phyloP scores from a whole-genome alignment of 106 monocot species.

The Iris macrosiphon region DNA sequence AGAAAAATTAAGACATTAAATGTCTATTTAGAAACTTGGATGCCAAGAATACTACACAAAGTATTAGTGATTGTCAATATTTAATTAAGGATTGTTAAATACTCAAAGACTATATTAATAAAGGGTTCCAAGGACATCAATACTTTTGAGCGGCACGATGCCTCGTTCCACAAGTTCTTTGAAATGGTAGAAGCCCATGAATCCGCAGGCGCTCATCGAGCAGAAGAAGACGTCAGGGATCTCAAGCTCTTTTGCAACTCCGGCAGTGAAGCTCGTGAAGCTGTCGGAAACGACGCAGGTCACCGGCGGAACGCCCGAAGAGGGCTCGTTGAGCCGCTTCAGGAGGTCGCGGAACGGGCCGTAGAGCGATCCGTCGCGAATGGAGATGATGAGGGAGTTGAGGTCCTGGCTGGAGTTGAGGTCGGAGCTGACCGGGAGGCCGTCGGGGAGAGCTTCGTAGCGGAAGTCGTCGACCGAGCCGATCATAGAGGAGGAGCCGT shows the following conservation, averaged over 20 bases:
- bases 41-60: background rate
- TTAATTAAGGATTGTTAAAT: too few species aligned
- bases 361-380: background rate
- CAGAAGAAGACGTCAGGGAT: slow-evolving; percentile 11
- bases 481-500: too few species aligned
- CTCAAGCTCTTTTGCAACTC: slow-evolving; percentile 5
- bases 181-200: slow-evolving; percentile 12
- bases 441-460: slow-evolving; percentile 18
- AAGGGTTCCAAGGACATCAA: too few species aligned
- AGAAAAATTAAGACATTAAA: background rate
- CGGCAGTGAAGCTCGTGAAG: slow-evolving; percentile 18
- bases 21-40: background rate
- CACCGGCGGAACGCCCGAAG: slow-evolving; percentile 1
- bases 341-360: slow-evolving; percentile 7
- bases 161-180: background rate
- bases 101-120: too few species aligned
- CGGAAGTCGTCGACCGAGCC: too few species aligned
- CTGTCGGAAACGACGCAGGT: slow-evolving; percentile 17
- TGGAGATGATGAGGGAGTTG: background rate
- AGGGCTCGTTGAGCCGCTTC: background rate
- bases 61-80: too few species aligned
- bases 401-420: slow-evolving; percentile 9
- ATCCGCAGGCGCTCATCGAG: slow-evolving; percentile 18
- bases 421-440: slow-evolving; percentile 18
- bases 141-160: slow-evolving; percentile 13